A percentile compares a stretch with the other conserved stretches of the same genome.
Evolutionary conservation across 2,329 filamentous ascomycete species (phyloP).

Genomic region (Diaporthe australafricana): DNA sequence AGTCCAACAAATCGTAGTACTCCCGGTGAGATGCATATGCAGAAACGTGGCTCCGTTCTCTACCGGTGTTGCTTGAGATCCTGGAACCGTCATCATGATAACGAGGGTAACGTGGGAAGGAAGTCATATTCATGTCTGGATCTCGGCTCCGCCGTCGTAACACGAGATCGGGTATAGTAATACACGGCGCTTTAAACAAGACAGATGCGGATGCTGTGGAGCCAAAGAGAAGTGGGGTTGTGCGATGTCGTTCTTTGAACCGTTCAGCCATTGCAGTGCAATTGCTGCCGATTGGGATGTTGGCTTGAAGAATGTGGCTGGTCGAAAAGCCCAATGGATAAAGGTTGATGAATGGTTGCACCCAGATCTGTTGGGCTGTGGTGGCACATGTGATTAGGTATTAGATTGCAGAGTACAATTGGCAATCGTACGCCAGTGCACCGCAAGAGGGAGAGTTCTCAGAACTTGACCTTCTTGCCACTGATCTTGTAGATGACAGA

Average conservation of each 20-base stretch:
- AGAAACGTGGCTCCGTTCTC: background rate
- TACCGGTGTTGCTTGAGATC: background rate
- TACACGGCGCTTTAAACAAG: slow-evolving; percentile 24
- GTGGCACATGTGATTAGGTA: slow-evolving; percentile 5
- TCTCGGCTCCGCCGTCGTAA: background rate
- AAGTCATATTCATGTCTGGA: background rate
- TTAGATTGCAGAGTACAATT: slow-evolving; percentile 12
- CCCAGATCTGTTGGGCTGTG: slow-evolving; percentile 2
- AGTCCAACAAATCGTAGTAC: slow-evolving; percentile 19
- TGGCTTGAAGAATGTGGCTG: background rate
- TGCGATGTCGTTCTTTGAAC: background rate
- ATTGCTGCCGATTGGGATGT: background rate
- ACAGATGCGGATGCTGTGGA: slow-evolving; percentile 1
- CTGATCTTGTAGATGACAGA: slow-evolving; percentile 73
- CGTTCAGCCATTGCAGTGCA: slow-evolving; percentile 15
- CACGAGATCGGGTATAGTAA: slow-evolving; percentile 23
- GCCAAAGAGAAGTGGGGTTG: slow-evolving; percentile 27
- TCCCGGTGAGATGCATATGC: slow-evolving; percentile 30
- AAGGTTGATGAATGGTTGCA: background rate
- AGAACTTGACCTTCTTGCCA: slow-evolving; percentile 70
- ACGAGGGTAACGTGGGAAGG: background rate
- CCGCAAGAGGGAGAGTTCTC: slow-evolving; percentile 36
- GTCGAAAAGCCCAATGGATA: background rate
- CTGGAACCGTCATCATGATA: background rate
- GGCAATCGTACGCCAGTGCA: background rate